Conservation (phyloP, 768 basidiomycete species). For the Tulasnella calospora region DNA sequence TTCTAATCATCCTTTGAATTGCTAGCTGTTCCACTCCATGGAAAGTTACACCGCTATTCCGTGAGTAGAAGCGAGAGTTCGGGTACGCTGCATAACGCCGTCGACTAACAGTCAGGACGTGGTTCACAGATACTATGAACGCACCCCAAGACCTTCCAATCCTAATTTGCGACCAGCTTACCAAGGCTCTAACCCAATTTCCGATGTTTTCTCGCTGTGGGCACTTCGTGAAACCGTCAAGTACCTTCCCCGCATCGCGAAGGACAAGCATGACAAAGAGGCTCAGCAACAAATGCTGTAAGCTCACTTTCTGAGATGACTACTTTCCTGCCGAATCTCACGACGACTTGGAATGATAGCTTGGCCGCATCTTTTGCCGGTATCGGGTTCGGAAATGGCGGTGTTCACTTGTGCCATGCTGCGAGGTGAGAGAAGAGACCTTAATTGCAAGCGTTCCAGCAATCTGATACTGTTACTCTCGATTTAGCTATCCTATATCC, state of each 20-base stretch:
- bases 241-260: constrained; percentile 80
- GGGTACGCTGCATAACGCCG: background rate
- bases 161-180: constrained; percentile 89
- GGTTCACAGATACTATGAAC: constrained; percentile 69
- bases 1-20: background rate
- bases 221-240: constrained; percentile 84
- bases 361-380: constrained; percentile 92
- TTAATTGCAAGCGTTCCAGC: background rate
- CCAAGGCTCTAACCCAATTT: constrained; percentile 89
- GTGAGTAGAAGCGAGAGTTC: constrained; percentile 49
- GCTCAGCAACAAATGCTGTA: constrained; percentile 90
- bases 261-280: constrained; percentile 70
- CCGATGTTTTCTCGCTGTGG: constrained; percentile 92
- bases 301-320: constrained; percentile 29
- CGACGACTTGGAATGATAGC: constrained; percentile 39
- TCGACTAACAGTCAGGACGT: background rate
- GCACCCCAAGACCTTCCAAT: constrained; percentile 82
- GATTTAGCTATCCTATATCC: constrained; percentile 56
- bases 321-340: background rate
- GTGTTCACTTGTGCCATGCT: constrained; percentile 85
- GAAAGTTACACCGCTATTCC: constrained; percentile 94
- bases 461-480: background rate
- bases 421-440: constrained; percentile 53
- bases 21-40: constrained; percentile 78
- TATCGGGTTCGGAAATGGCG: constrained; percentile 92